Conservation (phyloP, 768 basidiomycete species). For the Pleurotus eryngii region DNA sequence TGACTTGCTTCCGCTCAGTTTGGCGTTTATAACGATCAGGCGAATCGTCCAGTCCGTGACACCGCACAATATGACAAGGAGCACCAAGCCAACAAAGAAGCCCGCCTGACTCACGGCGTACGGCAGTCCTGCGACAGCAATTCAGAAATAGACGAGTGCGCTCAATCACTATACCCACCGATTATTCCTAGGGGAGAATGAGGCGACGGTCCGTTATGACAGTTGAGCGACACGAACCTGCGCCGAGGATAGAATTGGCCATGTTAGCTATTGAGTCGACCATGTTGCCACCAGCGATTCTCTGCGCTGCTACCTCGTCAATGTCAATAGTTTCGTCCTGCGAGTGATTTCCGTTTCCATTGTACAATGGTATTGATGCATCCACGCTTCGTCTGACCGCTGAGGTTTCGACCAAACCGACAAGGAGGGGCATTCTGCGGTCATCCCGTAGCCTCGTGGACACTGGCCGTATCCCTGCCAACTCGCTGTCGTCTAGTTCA, state of each 20-base stretch:
- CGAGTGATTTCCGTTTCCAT: slow-evolving; percentile 26
- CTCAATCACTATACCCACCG: slow-evolving; percentile 36
- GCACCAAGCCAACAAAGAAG: slow-evolving; percentile 81
- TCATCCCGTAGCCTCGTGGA: slow-evolving; percentile 38
- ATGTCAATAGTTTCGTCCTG: slow-evolving; percentile 48
- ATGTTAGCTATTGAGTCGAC: slow-evolving; percentile 85
- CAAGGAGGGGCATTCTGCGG: slow-evolving; percentile 71
- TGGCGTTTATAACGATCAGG: slow-evolving; percentile 92
- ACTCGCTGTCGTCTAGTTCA: slow-evolving; percentile 60
- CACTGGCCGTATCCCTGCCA: slow-evolving; percentile 23
- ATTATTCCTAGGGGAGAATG: slow-evolving; percentile 45
- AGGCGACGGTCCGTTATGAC: slow-evolving; percentile 4
- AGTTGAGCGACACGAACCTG: slow-evolving; percentile 48
- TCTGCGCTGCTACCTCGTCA: slow-evolving; percentile 68
- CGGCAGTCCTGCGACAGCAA: slow-evolving; percentile 63
- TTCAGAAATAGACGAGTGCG: slow-evolving; percentile 9
- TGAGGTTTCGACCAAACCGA: slow-evolving; percentile 71
- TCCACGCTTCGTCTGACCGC: slow-evolving; percentile 56
- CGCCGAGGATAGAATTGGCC: slow-evolving; percentile 95
- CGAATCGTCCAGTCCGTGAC: slow-evolving; percentile 99
- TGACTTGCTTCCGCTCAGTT: slow-evolving; percentile 86
- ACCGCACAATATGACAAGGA: slow-evolving; percentile 74
- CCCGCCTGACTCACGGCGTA: slow-evolving; percentile 95
- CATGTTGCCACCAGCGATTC: slow-evolving; percentile 67
- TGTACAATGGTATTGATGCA: slow-evolving; percentile 44